Percentiles rank a stretch among this genome's conserved stretches.
Conservation (phyloP, 164 flowering plant species). For the Berberis thunbergii region DNA sequence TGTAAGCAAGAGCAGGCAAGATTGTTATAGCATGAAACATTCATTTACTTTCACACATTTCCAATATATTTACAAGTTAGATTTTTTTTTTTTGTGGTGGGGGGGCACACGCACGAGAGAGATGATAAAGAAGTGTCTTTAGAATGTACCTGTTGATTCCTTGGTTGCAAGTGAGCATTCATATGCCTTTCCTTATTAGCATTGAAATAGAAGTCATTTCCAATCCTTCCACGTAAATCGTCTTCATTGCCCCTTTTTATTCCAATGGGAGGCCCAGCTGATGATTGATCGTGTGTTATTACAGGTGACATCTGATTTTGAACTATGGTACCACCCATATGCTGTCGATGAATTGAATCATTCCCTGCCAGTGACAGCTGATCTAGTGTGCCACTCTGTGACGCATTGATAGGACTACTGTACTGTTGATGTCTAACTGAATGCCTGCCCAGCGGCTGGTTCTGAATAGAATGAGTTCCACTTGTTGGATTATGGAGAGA, state of each 20-base stretch:
- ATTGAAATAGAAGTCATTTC: conserved; percentile 35
- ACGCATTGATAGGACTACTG: too few species aligned
- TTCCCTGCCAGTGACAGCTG: too few species aligned
- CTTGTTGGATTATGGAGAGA: conserved; percentile 31
- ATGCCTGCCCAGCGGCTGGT: conserved; percentile 14
- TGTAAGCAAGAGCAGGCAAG: too few species aligned
- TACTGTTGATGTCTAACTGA: too few species aligned
- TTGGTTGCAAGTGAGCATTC: conserved; percentile 40
- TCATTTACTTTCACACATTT: too few species aligned
- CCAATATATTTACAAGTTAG: too few species aligned
- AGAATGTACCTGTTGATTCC: conserved; percentile 41
- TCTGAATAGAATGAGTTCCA: conserved; percentile 21
- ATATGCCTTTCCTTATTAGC: conserved; percentile 30
- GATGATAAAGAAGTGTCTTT: conserved; percentile 43
- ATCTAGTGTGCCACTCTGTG: too few species aligned
- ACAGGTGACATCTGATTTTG: conserved; percentile 37
- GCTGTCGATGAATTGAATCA: conserved; percentile 32
- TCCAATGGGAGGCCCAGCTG: conserved; percentile 25
- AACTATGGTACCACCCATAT: conserved; percentile 28
- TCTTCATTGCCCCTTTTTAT: conserved; percentile 21
- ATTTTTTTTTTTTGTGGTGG: too few species aligned
- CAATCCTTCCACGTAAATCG: conserved; percentile 35
- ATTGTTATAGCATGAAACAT: too few species aligned
- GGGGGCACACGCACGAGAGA: background rate
- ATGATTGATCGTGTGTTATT: too few species aligned